Conservation (phyloP, 2,329 filamentous ascomycete genomes). For the Teratosphaeria destructans region DNA sequence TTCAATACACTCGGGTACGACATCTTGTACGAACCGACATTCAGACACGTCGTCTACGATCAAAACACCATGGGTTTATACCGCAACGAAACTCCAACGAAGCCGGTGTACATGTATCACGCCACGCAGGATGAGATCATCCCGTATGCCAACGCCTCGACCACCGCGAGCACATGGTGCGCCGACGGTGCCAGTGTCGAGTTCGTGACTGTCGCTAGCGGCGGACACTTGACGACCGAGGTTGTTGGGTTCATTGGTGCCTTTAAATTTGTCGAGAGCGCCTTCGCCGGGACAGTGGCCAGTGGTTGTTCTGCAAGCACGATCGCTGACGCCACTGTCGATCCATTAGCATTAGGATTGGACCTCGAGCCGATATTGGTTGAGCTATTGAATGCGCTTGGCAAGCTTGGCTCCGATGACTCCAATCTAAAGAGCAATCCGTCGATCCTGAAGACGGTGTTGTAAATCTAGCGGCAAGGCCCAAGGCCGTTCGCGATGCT, state of each 20-base stretch:
- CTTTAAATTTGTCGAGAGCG: slow-evolving; percentile 15
- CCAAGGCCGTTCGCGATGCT: too few relatives aligned
- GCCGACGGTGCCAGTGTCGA: slow-evolving; percentile 15
- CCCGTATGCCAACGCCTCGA: slow-evolving; percentile 18
- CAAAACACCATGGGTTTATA: slow-evolving; percentile 15
- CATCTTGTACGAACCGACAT: slow-evolving; percentile 14
- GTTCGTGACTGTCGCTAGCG: slow-evolving; percentile 17
- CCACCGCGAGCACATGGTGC: slow-evolving; percentile 18
- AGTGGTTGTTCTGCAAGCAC: slow-evolving; percentile 14
- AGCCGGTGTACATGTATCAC: slow-evolving; percentile 21
- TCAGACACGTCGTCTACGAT: slow-evolving; percentile 9
- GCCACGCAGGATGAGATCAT: slow-evolving; percentile 20
- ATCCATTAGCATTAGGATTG: slow-evolving; percentile 15
- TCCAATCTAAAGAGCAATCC: slow-evolving; percentile 5
- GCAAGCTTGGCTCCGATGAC: slow-evolving; percentile 11
- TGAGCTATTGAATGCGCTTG: slow-evolving; percentile 13
- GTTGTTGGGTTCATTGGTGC: slow-evolving; percentile 15
- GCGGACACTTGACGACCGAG: slow-evolving; percentile 19
- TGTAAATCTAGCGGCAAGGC: not conserved
- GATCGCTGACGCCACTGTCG: slow-evolving; percentile 7
- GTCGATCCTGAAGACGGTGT: not conserved
- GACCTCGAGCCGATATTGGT: slow-evolving; percentile 18
- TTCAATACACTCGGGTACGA: slow-evolving; percentile 15
- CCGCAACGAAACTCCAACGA: slow-evolving; percentile 15
- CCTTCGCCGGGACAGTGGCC: slow-evolving; percentile 14